Base-by-base conservation (phyloP, 371 early-diverging fungal species). In the Mortierella sp. region DNA sequence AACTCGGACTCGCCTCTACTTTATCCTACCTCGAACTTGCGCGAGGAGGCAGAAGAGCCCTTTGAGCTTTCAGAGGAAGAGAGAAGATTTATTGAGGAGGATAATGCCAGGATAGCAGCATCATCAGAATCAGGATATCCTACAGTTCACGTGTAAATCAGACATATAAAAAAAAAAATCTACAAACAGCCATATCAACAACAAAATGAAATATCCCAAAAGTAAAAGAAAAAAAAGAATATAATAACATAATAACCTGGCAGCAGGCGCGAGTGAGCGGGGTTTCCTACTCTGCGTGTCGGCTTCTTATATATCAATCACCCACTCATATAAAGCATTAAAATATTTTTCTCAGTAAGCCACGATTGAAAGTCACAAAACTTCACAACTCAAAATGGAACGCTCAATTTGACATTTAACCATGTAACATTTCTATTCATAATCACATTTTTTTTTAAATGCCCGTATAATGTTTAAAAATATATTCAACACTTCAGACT, bases 31-130 rank as follows among this genome's bases (percentile, higher is more conserved):
- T 64, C 73, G 1, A 49, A 79, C 35, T 23, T 79, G 64, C 68
- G 63, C 17, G 49, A 43, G 5, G 28, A 63, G 12, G 62, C 62
- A 0, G 77, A 72, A 7, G 72, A 57, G 22, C 72, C 72, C 0
- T 79, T 79, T 64, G 74, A 79, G 54, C 64, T 79, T 28, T 70
- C 80, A 8, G 80, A 79, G 31, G 80, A 79, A 61, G 80, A 79
- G 56, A 58, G 80, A 45, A 66, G 80, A 43, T 63, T 73, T 29
- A 79, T 79, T 60, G 80, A 79, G 35, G 80, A 79, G 60, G 80
- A 79, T 49, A 70, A 66, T 67, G 80, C 80, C 31, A 66, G 51
- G 49, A 79, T 35, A 19, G 78, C 72, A 17, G 72, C 78, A 42
- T 57, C 72, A 58, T 34, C 57, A 43, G 64, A 64, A 66, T 64